Base-by-base conservation (phyloP, 2,329 filamentous ascomycete genomes). In the Diaporthe batatas region DNA sequence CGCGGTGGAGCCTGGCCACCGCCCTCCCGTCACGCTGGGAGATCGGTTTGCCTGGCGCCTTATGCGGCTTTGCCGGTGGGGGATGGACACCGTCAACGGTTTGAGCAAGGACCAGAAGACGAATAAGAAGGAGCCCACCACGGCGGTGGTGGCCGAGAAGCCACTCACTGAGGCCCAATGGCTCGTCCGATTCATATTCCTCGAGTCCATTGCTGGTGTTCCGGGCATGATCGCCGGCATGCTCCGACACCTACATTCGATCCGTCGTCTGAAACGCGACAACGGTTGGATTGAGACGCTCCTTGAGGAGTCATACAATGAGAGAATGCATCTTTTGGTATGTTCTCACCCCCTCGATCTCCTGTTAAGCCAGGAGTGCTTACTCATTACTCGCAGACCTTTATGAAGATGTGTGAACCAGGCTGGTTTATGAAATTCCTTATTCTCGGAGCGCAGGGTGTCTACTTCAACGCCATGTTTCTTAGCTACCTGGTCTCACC, bases 161-260 rank as follows among this genome's bases (percentile, higher is more conserved):
- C 84, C 91, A 80, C 78, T 97, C 86, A 96, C 90, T 0, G 95
- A 97, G 81, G 86, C 91, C 6, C 96, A 98, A 84, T 99, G 96
- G 92, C 87, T 98, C 77, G 90, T 93, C 64, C 90, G 96, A 8
- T 96, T 98, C 79, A 89, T 99, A 77, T 99, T 99, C 82, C 88
- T 99, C 44, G 96, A 99, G 82, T 95, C 92, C 64, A 94, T 99
- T 51, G 96, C 96, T 16, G 96, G 95, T 44, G 96, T 98, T 0
- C 96, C 96, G 0, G 96, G 96, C 10, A 98, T 98, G 94, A 96
- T 98, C 0, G 96, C 93, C 0, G 96, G 95, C 29, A 98, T 98
- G 93, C 86, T 98, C 21, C 88, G 96, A 44, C 96, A 99, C 83
- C 87, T 98, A 49, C 91, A 93, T 80, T 95, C 92, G 76, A 88